Conservation (phyloP, 2,329 filamentous ascomycete species). For the Claviceps sp. region DNA sequence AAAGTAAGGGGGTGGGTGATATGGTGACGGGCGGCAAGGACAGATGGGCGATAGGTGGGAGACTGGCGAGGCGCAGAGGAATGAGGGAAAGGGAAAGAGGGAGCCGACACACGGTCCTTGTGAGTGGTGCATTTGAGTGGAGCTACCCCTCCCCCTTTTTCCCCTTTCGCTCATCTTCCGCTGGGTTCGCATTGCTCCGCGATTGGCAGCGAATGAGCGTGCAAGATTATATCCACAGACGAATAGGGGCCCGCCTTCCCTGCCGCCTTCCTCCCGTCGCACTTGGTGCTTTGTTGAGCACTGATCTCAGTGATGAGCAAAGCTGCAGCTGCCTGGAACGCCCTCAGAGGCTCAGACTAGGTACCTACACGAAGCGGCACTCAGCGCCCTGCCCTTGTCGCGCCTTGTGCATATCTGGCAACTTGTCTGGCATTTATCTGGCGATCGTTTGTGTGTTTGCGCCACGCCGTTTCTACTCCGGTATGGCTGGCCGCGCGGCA, state of each 20-base stretch:
- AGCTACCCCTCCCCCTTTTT: not conserved
- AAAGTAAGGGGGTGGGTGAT: not conserved
- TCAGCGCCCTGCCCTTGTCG: no score
- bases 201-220: not conserved
- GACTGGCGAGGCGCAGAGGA: conserved; percentile 12
- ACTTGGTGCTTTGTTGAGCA: no score
- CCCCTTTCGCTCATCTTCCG: not conserved
- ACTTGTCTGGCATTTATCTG: no score
- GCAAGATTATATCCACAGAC: not conserved
- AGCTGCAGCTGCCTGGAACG: no score
- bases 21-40: not conserved
- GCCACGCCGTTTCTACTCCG: not conserved
- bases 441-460: no score
- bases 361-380: no score
- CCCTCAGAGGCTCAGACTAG: no score
- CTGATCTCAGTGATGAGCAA: no score
- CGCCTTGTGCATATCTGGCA: no score
- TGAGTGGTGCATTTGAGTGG: not conserved
- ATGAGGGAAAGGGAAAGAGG: conserved; percentile 14
- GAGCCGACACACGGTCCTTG: conserved; percentile 5
- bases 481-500: not conserved
- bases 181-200: not conserved
- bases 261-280: not conserved
- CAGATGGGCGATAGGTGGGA: conserved; percentile 9
- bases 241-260: not conserved